Evolutionary conservation across 257 asterid species (phyloP).

Genomic region (Eucommia ulmoides): DNA sequence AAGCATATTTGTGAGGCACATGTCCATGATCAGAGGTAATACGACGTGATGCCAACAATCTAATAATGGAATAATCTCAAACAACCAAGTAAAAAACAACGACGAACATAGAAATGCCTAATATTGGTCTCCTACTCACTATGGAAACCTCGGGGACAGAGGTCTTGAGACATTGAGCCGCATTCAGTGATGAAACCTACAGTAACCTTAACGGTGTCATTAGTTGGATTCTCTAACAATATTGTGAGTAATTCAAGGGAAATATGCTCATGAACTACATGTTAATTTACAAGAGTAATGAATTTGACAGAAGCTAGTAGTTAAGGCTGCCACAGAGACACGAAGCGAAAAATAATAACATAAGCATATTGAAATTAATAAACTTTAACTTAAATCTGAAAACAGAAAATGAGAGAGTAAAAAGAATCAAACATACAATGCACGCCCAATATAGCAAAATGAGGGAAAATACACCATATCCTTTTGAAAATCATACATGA

Average conservation of each 20-base stretch:
- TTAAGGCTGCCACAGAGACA: slow-evolving; percentile 50
- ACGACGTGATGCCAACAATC: too few relatives aligned
- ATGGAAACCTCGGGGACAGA: slow-evolving; percentile 72
- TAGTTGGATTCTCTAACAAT: slow-evolving; percentile 71
- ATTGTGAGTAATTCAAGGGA: slow-evolving; percentile 80
- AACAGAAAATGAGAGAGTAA: background rate
- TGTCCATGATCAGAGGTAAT: too few relatives aligned
- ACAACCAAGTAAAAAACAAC: background rate
- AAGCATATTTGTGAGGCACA: too few relatives aligned
- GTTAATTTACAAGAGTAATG: slow-evolving; percentile 86
- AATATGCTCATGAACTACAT: slow-evolving; percentile 81
- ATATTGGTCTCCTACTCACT: slow-evolving; percentile 30
- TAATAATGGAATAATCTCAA: too few relatives aligned
- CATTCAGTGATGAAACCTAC: slow-evolving; percentile 85
- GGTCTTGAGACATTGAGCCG: slow-evolving; percentile 81
- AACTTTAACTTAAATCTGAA: background rate
- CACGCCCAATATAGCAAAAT: too few relatives aligned
- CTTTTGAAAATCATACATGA: too few relatives aligned
- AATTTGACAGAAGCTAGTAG: slow-evolving; percentile 84
- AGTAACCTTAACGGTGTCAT: slow-evolving; percentile 94
- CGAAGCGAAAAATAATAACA: background rate
- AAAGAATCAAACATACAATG: too few relatives aligned
- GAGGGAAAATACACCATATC: too few relatives aligned
- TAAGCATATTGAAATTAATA: background rate
- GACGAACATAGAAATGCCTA: background rate